Percentiles rank a stretch among this genome's conserved stretches.
Evolutionary conservation across 805 yeast genomes (phyloP).

Genomic region (Candida taoyuanica): DNA sequence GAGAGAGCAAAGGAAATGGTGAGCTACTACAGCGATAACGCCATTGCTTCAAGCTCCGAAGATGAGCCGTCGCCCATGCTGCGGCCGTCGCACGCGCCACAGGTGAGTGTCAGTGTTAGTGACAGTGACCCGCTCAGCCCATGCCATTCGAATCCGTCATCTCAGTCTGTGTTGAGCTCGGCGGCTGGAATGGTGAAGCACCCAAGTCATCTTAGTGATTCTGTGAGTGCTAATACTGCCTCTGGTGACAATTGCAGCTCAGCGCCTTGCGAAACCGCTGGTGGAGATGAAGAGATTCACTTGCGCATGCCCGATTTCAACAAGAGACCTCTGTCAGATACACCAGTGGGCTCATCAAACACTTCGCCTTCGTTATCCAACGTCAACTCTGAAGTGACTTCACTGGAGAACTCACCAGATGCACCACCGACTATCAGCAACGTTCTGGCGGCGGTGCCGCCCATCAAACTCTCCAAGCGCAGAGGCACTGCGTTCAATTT

Average conservation of each 20-base stretch:
- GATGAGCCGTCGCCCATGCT: conserved; percentile 19
- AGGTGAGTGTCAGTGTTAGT: background rate
- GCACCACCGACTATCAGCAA: conserved; percentile 4
- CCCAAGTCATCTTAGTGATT: background rate
- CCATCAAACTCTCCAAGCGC: conserved; percentile 35
- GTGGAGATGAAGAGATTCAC: conserved; percentile 1
- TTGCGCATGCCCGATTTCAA: conserved; percentile 45
- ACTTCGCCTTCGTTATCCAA: conserved; percentile 46
- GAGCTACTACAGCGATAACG: conserved; percentile 19
- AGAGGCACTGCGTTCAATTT: conserved; percentile 84
- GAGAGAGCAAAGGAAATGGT: background rate
- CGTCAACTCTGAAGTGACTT: conserved; percentile 24
- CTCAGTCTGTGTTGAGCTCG: background rate
- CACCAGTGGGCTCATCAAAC: conserved; percentile 58
- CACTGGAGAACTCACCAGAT: conserved; percentile 30
- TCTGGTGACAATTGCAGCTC: conserved; percentile 3
- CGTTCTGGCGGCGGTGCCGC: conserved; percentile 7
- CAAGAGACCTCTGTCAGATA: conserved; percentile 69
- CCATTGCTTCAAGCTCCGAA: conserved; percentile 24
- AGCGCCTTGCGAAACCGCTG: background rate
- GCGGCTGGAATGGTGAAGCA: conserved; percentile 3
- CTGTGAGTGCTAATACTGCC: conserved; percentile 3
- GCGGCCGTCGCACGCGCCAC: conserved; percentile 10
- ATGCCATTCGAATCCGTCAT: background rate
- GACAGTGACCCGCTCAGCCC: conserved; percentile 2